These are phyloP conservation scores for Bruguiera parviflora DNA, from an alignment of 345 rosid genomes.

Conservation along the genomic window DNA sequence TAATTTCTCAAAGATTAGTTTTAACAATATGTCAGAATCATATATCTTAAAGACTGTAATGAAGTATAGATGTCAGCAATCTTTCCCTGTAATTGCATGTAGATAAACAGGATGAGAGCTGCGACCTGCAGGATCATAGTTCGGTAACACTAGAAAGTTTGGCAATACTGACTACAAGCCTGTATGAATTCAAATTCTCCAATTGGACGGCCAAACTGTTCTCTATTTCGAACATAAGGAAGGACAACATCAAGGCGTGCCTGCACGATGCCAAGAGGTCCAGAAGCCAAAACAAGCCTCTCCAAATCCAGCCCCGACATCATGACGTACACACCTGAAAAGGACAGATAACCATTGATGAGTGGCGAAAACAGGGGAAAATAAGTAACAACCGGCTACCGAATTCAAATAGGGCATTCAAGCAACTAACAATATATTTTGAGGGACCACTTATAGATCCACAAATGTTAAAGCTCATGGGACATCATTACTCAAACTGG, in stretches of 20 bases:
- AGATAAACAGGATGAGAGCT: background rate
- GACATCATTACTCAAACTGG: background rate
- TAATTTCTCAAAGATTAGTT: conserved; percentile 4
- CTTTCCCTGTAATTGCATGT: conserved; percentile 65
- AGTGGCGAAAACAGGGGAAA: too few relatives aligned
- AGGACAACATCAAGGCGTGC: too few relatives aligned
- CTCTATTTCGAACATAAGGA: too few relatives aligned
- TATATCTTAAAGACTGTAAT: conserved; percentile 81
- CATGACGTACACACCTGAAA: too few relatives aligned
- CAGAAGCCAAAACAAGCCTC: too few relatives aligned
- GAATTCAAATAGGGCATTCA: too few relatives aligned
- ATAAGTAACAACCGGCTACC: background rate
- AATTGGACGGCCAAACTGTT: conserved; percentile 83
- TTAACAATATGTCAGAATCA: background rate
- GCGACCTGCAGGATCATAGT: conserved; percentile 7
- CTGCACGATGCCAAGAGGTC: too few relatives aligned
- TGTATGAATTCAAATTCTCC: conserved; percentile 94
- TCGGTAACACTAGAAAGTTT: background rate
- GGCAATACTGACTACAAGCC: conserved; percentile 37
- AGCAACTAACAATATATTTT: too few relatives aligned
- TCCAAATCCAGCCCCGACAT: too few relatives aligned
- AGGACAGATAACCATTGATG: too few relatives aligned
- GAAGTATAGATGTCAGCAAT: conserved; percentile 91
- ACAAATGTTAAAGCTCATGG: too few relatives aligned
- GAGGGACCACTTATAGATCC: too few relatives aligned